These are phyloP conservation scores for Ophiostoma sp. DNA, from an alignment of 2,329 filamentous ascomycete genomes.

Conservation along the genomic window DNA sequence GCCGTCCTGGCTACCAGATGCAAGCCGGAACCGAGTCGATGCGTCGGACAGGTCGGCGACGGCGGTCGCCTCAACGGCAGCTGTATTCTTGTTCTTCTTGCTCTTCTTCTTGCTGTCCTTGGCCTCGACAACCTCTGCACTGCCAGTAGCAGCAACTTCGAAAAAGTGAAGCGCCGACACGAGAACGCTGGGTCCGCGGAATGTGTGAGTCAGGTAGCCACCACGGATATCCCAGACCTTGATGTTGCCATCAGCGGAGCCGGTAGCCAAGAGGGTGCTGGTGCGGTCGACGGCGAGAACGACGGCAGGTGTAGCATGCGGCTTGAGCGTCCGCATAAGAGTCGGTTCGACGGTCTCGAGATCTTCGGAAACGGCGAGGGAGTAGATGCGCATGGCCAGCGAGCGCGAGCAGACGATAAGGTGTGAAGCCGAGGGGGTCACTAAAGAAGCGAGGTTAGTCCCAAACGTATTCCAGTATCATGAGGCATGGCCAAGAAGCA, in stretches of 20 bases:
- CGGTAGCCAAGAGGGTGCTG: conserved; percentile 84
- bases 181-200: conserved; percentile 85
- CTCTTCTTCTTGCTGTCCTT: conserved; percentile 36
- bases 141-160: conserved; percentile 57
- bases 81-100: conserved; percentile 34
- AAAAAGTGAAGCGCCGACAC: conserved; percentile 92
- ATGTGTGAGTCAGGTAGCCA: conserved; percentile 90
- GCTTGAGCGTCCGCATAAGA: conserved; percentile 75
- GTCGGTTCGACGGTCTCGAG: conserved; percentile 57
- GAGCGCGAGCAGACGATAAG: conserved; percentile 89
- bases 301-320: conserved; percentile 83
- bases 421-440: conserved; percentile 83
- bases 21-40: conserved; percentile 61
- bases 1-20: conserved; percentile 89
- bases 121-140: conserved; percentile 28
- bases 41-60: conserved; percentile 36
- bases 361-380: conserved; percentile 56
- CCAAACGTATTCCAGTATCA: background rate
- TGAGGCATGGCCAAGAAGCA: background rate
- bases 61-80: conserved; percentile 30
- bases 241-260: conserved; percentile 84
- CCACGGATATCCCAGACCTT: conserved; percentile 95
- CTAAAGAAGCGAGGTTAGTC: conserved; percentile 37
- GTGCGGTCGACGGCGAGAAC: conserved; percentile 80
- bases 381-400: conserved; percentile 89